Percentiles rank a stretch among this genome's conserved stretches.
Evolutionary conservation across 2,329 filamentous ascomycete genomes (phyloP).

Genomic region (Pleoardoris graminearum): DNA sequence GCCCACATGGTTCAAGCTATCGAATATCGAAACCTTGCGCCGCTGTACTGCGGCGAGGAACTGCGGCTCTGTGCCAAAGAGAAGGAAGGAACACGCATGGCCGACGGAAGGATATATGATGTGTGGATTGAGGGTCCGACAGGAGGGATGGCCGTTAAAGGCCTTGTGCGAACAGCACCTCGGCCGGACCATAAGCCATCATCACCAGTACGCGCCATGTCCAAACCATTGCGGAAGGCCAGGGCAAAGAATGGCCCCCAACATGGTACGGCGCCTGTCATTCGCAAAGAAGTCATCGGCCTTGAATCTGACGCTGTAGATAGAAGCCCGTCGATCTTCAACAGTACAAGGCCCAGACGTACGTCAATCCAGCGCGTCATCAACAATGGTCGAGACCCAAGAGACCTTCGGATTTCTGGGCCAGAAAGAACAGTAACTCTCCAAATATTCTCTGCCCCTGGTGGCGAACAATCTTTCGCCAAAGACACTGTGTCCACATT

Average conservation of each 20-base stretch:
- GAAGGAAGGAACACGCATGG: conserved; percentile 30
- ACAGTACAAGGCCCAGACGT: background rate
- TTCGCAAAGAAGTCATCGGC: background rate
- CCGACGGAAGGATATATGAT: conserved; percentile 33
- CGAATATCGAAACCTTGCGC: conserved; percentile 79
- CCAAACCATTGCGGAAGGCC: background rate
- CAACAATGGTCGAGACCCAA: background rate
- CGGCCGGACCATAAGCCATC: background rate
- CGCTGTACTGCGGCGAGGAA: conserved; percentile 74
- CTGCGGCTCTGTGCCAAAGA: conserved; percentile 70
- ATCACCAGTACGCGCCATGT: background rate
- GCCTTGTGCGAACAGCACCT: conserved; percentile 29
- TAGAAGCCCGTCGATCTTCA: background rate
- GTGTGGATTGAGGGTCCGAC: conserved; percentile 49
- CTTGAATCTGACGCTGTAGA: background rate
- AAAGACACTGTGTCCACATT: too few species aligned
- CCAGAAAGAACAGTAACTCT: background rate
- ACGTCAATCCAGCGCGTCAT: background rate
- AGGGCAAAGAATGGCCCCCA: background rate
- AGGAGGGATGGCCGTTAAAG: conserved; percentile 52
- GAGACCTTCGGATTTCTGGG: too few species aligned
- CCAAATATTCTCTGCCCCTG: too few species aligned
- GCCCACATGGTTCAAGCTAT: conserved; percentile 58
- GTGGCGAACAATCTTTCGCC: too few species aligned
- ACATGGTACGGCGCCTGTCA: background rate